These are phyloP conservation scores for Helminthosporium solani DNA, from an alignment of 2,329 filamentous ascomycete genomes.

Conservation along the genomic window DNA sequence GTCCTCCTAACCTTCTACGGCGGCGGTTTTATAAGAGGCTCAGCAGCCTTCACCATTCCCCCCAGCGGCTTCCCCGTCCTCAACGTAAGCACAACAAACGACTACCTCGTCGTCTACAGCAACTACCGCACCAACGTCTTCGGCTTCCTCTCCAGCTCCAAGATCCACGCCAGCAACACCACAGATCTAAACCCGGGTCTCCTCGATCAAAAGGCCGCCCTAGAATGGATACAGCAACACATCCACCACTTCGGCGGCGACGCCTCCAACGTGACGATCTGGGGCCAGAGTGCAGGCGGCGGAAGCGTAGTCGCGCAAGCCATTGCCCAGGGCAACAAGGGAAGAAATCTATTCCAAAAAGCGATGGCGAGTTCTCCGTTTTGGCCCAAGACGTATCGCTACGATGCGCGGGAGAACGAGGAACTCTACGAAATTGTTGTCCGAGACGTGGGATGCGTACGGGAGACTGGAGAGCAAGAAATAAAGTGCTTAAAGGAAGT, in stretches of 20 bases:
- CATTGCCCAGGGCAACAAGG: slow-evolving; percentile 50
- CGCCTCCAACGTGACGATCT: slow-evolving; percentile 53
- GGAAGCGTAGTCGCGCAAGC: slow-evolving; percentile 56
- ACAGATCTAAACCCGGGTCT: slow-evolving; percentile 55
- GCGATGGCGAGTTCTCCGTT: slow-evolving; percentile 58
- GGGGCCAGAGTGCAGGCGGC: slow-evolving; percentile 58
- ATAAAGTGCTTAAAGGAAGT: slow-evolving; percentile 57
- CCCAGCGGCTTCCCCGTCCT: slow-evolving; percentile 60
- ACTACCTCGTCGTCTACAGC: slow-evolving; percentile 54
- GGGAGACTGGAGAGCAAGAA: slow-evolving; percentile 34
- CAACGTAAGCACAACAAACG: slow-evolving; percentile 54
- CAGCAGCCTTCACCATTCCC: slow-evolving; percentile 56
- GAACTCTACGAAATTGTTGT: slow-evolving; percentile 52
- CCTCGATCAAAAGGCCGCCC: slow-evolving; percentile 54
- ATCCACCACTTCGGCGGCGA: slow-evolving; percentile 58
- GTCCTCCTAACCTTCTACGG: slow-evolving; percentile 64
- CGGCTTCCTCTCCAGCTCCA: slow-evolving; percentile 55
- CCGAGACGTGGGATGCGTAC: slow-evolving; percentile 50
- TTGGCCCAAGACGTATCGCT: slow-evolving; percentile 60
- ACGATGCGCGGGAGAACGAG: slow-evolving; percentile 55
- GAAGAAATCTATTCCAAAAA: slow-evolving; percentile 50
- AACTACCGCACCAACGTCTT: slow-evolving; percentile 62
- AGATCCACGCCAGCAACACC: slow-evolving; percentile 48
- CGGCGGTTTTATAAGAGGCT: slow-evolving; percentile 61
- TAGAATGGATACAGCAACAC: slow-evolving; percentile 57